Conservation (phyloP, 768 basidiomycete genomes). For the Strobilomyces dryophilus region DNA sequence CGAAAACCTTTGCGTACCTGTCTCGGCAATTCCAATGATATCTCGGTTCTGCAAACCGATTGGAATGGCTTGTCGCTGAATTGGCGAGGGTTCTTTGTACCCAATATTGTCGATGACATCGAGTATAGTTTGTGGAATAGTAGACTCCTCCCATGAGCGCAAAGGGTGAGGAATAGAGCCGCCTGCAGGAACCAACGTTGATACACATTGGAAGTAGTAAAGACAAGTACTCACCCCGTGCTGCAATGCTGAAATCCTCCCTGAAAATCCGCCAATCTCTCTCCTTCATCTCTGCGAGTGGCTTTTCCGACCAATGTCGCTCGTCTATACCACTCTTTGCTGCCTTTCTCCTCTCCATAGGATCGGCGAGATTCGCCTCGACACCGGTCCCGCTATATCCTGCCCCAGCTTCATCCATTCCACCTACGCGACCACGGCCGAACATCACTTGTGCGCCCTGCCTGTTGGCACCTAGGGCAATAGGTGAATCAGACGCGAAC, state of each 20-base stretch:
- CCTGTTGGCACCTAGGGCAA: constrained; percentile 62
- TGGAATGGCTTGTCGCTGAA: constrained; percentile 98
- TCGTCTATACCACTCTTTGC: constrained; percentile 84
- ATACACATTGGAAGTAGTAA: not conserved
- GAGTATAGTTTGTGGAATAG: constrained; percentile 73
- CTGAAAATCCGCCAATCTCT: constrained; percentile 99
- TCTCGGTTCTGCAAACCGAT: constrained; percentile 96
- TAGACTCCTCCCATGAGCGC: constrained; percentile 87
- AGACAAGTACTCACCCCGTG: constrained; percentile 57
- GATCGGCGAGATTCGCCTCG: constrained; percentile 67
- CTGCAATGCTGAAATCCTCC: constrained; percentile 96
- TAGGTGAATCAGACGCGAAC: constrained; percentile 70
- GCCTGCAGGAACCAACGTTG: constrained; percentile 42
- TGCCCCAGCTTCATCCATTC: constrained; percentile 76
- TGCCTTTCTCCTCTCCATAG: constrained; percentile 78
- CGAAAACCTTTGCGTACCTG: constrained; percentile 50
- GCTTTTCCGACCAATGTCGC: constrained; percentile 97
- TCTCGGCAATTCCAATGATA: constrained; percentile 98
- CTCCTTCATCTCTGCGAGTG: constrained; percentile 87
- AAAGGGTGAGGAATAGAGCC: constrained; percentile 92
- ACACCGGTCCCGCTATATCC: constrained; percentile 28
- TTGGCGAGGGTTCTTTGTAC: constrained; percentile 95
- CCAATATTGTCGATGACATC: constrained; percentile 88
- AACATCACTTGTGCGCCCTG: constrained; percentile 89
- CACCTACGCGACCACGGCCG: constrained; percentile 77